Evolutionary conservation across 495 filamentous ascomycete genomes (phyloP).

Genomic region (Trichoderma reesei): DNA sequence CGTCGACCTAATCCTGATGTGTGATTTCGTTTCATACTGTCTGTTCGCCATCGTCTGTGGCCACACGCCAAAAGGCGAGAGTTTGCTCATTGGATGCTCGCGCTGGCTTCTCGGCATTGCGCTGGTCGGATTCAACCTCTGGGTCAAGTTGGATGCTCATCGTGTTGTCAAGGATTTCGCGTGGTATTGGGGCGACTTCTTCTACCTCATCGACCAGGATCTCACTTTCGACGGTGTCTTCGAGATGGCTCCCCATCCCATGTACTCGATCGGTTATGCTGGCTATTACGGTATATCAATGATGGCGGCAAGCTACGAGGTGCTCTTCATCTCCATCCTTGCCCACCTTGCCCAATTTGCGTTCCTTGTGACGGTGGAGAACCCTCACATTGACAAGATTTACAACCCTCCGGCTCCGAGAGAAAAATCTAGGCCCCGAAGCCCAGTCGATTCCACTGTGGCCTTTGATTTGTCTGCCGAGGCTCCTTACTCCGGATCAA

Average conservation of each 20-base stretch:
- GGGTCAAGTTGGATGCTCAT: conserved; percentile 97
- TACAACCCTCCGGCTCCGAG: conserved; percentile 85
- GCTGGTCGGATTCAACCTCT: conserved; percentile 90
- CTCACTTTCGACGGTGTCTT: conserved; percentile 98
- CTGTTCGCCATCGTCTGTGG: conserved; percentile 89
- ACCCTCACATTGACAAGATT: conserved; percentile 96
- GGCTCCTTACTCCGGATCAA: background rate
- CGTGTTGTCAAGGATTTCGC: conserved; percentile 98
- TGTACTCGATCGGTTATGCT: conserved; percentile 98
- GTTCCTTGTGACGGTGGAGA: conserved; percentile 83
- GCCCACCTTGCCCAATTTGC: conserved; percentile 92
- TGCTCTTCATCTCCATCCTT: conserved; percentile 89
- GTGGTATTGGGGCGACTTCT: conserved; percentile 99
- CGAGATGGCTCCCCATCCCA: conserved; percentile 97
- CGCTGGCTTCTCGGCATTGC: conserved; percentile 76
- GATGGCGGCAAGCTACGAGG: conserved; percentile 95
- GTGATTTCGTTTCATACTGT: conserved; percentile 94
- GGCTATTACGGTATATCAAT: conserved; percentile 98
- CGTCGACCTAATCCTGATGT: conserved; percentile 95
- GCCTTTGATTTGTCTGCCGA: background rate
- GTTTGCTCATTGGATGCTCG: conserved; percentile 50
- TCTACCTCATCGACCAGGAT: conserved; percentile 96
- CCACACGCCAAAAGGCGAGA: conserved; percentile 61
- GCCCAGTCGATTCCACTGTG: conserved; percentile 24
- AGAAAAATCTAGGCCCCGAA: conserved; percentile 35